These are phyloP conservation scores for Leptographium wingfieldii DNA, from an alignment of 2,329 filamentous ascomycete genomes.

Conservation along the genomic window DNA sequence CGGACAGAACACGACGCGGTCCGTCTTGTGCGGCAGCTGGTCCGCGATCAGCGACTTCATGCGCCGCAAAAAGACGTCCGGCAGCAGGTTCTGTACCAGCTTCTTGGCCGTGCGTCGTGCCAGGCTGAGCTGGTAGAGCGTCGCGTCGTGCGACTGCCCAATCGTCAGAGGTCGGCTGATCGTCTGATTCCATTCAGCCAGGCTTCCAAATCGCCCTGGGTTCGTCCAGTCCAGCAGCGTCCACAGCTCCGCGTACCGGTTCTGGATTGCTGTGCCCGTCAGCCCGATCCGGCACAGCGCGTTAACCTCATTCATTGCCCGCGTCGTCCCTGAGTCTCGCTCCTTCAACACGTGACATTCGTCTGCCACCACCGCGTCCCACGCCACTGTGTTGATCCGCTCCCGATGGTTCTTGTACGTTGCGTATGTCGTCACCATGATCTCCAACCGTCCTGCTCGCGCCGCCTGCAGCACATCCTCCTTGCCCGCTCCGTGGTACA, in stretches of 20 bases:
- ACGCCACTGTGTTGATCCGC: conserved; percentile 68
- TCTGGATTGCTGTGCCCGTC: conserved; percentile 93
- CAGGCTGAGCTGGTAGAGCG: conserved; percentile 64
- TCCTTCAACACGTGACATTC: conserved; percentile 90
- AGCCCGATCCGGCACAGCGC: conserved; percentile 84
- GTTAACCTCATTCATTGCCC: conserved; percentile 83
- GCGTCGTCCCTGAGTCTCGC: conserved; percentile 59
- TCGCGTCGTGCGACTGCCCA: conserved; percentile 89
- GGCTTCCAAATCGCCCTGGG: conserved; percentile 54
- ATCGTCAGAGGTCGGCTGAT: conserved; percentile 71
- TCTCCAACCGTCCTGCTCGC: conserved; percentile 63
- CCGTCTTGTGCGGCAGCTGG: conserved; percentile 88
- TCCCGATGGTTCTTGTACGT: conserved; percentile 73
- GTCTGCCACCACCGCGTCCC: conserved; percentile 91
- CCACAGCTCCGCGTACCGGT: conserved; percentile 96
- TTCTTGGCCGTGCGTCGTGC: conserved; percentile 73
- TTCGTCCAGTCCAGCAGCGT: conserved; percentile 94
- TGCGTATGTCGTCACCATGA: conserved; percentile 88
- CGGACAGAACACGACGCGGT: conserved; percentile 89
- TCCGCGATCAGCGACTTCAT: conserved; percentile 89
- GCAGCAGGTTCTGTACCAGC: conserved; percentile 75
- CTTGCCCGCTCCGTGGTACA: conserved; percentile 61
- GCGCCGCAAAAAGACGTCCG: conserved; percentile 77
- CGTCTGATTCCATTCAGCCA: conserved; percentile 63
- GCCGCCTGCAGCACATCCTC: conserved; percentile 62